These are phyloP conservation scores for Russula compacta DNA, from an alignment of 768 basidiomycete genomes.

Conservation along the genomic window DNA sequence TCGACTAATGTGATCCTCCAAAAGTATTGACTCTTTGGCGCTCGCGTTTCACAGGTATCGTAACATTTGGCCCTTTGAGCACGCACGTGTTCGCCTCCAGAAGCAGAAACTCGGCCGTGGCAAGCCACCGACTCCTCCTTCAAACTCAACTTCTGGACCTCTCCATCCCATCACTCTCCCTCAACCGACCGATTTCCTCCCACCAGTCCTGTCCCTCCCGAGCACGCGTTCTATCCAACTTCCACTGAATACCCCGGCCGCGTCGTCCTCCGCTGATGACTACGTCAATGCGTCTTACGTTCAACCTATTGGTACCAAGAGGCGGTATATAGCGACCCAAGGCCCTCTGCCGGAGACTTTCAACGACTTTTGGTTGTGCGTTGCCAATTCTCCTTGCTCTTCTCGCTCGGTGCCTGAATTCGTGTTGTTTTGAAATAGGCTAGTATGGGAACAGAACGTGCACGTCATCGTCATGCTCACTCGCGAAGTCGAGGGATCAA, in stretches of 20 bases:
- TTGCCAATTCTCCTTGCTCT: conserved; percentile 17
- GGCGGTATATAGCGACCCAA: conserved; percentile 91
- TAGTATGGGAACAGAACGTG: conserved; percentile 92
- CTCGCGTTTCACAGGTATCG: conserved; percentile 52
- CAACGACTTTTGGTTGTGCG: conserved; percentile 90
- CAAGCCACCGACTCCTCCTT: neutral
- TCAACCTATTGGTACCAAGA: conserved; percentile 72
- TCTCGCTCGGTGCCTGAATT: neutral
- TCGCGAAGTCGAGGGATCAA: conserved; percentile 78
- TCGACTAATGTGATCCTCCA: neutral
- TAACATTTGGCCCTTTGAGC: conserved; percentile 97
- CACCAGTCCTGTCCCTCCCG: conserved; percentile 6
- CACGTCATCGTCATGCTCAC: conserved; percentile 97
- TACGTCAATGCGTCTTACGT: conserved; percentile 96
- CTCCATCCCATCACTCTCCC: conserved; percentile 13
- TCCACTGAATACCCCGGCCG: conserved; percentile 13
- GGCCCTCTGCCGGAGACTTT: conserved; percentile 88
- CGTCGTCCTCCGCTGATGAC: conserved; percentile 50
- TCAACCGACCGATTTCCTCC: conserved; percentile 15
- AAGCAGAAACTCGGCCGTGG: conserved; percentile 13
- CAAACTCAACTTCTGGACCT: conserved; percentile 1
- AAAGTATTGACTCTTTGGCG: neutral
- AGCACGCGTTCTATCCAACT: conserved; percentile 5
- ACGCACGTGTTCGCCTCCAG: conserved; percentile 72
- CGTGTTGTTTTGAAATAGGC: conserved; percentile 31